A percentile compares a stretch with the other conserved stretches of the same genome.
phyloP scores from a whole-genome alignment of 2,329 filamentous ascomycete species.

The Fusarium zealandicum region DNA sequence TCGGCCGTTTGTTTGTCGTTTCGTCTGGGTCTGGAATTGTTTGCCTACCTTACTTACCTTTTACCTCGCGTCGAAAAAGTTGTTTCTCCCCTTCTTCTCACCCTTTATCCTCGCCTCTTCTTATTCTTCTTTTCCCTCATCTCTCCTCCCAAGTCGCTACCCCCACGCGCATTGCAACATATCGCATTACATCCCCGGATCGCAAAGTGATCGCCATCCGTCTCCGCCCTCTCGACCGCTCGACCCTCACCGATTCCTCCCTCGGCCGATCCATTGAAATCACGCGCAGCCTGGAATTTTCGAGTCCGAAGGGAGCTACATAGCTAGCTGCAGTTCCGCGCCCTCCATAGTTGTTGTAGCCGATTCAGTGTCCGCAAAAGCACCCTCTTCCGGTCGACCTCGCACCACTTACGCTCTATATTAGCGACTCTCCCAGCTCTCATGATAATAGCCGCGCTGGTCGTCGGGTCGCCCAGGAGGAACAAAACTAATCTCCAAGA shows the following conservation, averaged over 20 bases:
- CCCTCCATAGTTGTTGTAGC: background rate
- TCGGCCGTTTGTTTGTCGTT: constrained; percentile 25
- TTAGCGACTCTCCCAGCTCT: constrained; percentile 15
- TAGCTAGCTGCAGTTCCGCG: constrained; percentile 16
- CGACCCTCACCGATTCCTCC: constrained; percentile 32
- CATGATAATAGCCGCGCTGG: constrained; percentile 31
- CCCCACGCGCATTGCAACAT: background rate
- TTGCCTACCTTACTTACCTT: constrained; percentile 8
- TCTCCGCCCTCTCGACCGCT: constrained; percentile 31
- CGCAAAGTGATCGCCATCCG: constrained; percentile 23
- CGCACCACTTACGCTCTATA: constrained; percentile 3
- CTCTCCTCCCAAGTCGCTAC: background rate
- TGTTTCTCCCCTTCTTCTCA: constrained; percentile 17
- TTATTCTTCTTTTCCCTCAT: background rate
- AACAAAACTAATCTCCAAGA: constrained; percentile 27
- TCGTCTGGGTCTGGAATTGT: constrained; percentile 22
- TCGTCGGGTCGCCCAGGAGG: constrained; percentile 29
- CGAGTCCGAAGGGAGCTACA: constrained; percentile 28
- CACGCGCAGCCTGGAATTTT: constrained; percentile 19
- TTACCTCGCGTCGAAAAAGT: constrained; percentile 26
- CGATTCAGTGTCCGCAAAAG: background rate
- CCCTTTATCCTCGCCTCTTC: constrained; percentile 5
- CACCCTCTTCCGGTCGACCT: constrained; percentile 6
- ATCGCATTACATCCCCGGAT: background rate
- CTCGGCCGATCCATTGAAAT: constrained; percentile 32